phyloP scores from a whole-genome alignment of 805 yeast species.

The Lachancea waltii region DNA sequence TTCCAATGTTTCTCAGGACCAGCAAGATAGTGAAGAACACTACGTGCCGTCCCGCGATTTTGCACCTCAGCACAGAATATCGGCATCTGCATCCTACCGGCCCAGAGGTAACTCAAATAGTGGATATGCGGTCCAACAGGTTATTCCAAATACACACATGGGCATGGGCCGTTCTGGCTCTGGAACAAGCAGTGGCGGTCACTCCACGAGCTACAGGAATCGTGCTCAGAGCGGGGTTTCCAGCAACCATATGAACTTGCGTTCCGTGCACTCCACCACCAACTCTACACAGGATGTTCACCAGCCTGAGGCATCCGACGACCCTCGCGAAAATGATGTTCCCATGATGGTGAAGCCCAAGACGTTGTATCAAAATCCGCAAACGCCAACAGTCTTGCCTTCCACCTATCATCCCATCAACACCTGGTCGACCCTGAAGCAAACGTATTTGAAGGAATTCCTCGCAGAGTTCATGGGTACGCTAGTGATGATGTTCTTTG shows the following conservation, averaged over 20 bases:
- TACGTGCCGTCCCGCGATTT: slow-evolving; percentile 7
- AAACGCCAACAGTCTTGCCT: slow-evolving; percentile 34
- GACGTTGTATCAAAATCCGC: slow-evolving; percentile 34
- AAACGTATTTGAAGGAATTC: slow-evolving; percentile 37
- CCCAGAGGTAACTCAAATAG: slow-evolving; percentile 19
- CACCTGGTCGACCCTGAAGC: slow-evolving; percentile 33
- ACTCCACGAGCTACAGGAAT: slow-evolving; percentile 7
- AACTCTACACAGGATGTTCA: slow-evolving; percentile 1
- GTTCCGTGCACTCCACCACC: slow-evolving; percentile 2
- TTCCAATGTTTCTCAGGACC: slow-evolving; percentile 5
- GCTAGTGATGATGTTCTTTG: slow-evolving; percentile 39
- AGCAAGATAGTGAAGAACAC: slow-evolving; percentile 2
- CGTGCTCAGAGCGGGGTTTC: slow-evolving; percentile 9
- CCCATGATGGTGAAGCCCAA: slow-evolving; percentile 34
- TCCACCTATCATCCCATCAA: slow-evolving; percentile 34
- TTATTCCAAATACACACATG: slow-evolving; percentile 28
- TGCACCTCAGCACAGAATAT: slow-evolving; percentile 8
- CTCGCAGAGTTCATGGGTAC: slow-evolving; percentile 50
- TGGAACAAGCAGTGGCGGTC: slow-evolving; percentile 1
- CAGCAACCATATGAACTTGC: slow-evolving; percentile 4
- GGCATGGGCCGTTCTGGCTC: slow-evolving; percentile 15
- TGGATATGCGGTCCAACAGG: slow-evolving; percentile 24
- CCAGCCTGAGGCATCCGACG: slow-evolving; percentile 5
- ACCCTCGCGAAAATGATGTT: slow-evolving; percentile 13
- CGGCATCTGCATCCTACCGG: slow-evolving; percentile 19